Percentiles rank a stretch among this genome's conserved stretches.
Evolutionary conservation across 2,329 filamentous ascomycete species (phyloP).

Genomic region (Pseudocercospora macadamiae): DNA sequence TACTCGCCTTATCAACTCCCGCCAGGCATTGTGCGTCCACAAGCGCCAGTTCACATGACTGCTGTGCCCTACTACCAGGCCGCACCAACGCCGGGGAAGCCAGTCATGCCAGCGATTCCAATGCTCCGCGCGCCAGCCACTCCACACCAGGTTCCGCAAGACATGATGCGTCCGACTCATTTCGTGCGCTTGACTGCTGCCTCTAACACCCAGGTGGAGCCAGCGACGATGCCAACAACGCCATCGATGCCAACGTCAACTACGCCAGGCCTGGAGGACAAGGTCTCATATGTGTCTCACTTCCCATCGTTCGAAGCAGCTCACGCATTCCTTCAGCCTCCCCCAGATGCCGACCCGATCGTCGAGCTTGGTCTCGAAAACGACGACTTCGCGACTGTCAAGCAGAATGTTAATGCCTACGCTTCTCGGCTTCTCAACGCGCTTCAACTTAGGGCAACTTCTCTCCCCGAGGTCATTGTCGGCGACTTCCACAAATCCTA

Average conservation of each 20-base stretch:
- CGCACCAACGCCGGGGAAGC: no score
- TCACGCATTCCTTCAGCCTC: background rate
- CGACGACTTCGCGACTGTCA: constrained; percentile 15
- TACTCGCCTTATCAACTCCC: background rate
- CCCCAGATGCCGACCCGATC: background rate
- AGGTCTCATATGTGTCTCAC: background rate
- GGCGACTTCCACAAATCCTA: constrained; percentile 13
- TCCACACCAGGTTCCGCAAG: background rate
- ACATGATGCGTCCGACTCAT: background rate
- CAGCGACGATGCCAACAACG: background rate
- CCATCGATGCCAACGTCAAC: background rate
- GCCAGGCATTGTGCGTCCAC: background rate
- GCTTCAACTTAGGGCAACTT: background rate
- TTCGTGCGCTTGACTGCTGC: background rate
- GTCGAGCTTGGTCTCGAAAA: background rate
- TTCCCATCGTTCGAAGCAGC: constrained; percentile 9
- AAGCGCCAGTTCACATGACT: no score
- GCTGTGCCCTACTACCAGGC: no score
- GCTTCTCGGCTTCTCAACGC: constrained; percentile 16
- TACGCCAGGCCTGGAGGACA: background rate
- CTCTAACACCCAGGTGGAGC: background rate
- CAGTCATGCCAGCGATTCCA: background rate
- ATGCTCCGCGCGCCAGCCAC: background rate
- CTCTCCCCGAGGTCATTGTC: background rate
- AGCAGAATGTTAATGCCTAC: constrained; percentile 5